Conservation (phyloP, 2,329 filamentous ascomycete species). For the Penicillium sp. region DNA sequence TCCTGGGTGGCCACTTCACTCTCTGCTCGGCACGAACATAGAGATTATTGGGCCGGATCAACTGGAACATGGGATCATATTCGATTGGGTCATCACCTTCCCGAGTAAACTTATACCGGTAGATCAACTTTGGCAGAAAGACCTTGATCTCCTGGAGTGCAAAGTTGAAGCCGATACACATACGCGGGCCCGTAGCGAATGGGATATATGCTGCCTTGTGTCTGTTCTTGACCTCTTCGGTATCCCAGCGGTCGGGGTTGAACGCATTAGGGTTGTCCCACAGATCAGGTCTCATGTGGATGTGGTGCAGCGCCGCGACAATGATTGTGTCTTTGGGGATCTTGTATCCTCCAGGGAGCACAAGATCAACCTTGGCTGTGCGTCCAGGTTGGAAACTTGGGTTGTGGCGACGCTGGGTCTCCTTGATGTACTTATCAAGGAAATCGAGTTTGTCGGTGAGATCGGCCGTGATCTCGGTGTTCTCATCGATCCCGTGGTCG, state of each 20-base stretch:
- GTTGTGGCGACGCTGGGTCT: conserved; percentile 61
- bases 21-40: conserved; percentile 24
- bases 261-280: conserved; percentile 62
- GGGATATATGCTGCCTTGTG: conserved; percentile 57
- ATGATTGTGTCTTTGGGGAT: conserved; percentile 55
- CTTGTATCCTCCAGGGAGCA: conserved; percentile 61
- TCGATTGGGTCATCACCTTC: conserved; percentile 52
- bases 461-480: conserved; percentile 50
- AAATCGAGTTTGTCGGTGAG: conserved; percentile 51
- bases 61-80: conserved; percentile 32
- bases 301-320: conserved; percentile 51
- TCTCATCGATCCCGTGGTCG: conserved; percentile 47
- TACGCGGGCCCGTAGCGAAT: conserved; percentile 57
- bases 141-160: conserved; percentile 62
- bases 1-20: conserved; percentile 17
- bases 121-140: conserved; percentile 56
- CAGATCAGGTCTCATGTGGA: conserved; percentile 53
- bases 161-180: conserved; percentile 66
- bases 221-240: conserved; percentile 50
- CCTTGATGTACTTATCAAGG: conserved; percentile 53
- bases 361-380: conserved; percentile 55
- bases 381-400: conserved; percentile 62
- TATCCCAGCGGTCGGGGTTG: conserved; percentile 61
- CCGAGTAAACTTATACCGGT: conserved; percentile 56
- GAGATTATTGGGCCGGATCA: conserved; percentile 30